These are phyloP conservation scores for Backusella westeae DNA, from an alignment of 192 early-diverging fungal species.

Conservation along the genomic window DNA sequence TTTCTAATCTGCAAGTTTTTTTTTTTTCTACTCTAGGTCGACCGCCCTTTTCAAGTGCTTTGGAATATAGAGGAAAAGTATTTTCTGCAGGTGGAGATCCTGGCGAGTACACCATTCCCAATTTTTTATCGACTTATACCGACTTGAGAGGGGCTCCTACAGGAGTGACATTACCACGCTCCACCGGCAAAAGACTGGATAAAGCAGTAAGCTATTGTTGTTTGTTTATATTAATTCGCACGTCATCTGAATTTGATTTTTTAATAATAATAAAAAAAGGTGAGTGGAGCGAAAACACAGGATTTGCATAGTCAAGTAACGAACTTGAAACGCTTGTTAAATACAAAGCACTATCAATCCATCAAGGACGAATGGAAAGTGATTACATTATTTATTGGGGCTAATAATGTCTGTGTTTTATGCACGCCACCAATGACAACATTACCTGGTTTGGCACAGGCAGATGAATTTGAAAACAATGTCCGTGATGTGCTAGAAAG, in stretches of 20 bases:
- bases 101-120: constrained; percentile 47
- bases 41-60: constrained; percentile 46
- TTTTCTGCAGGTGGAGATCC: constrained; percentile 49
- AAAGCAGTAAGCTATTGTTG: constrained; percentile 39
- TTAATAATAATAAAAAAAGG: constrained; percentile 23
- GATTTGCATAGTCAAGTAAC: constrained; percentile 38
- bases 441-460: constrained; percentile 38
- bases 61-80: constrained; percentile 53
- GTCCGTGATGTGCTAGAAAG: constrained; percentile 35
- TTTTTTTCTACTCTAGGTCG: constrained; percentile 29
- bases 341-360: constrained; percentile 27
- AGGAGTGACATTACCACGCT: constrained; percentile 45
- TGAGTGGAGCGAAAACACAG: constrained; percentile 50
- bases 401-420: constrained; percentile 52
- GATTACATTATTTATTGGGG: constrained; percentile 53
- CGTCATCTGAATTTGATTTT: neutral
- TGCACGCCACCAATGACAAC: constrained; percentile 31
- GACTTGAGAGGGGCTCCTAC: constrained; percentile 36
- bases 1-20: neutral
- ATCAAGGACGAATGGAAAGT: constrained; percentile 50
- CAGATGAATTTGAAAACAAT: constrained; percentile 42
- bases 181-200: constrained; percentile 48
- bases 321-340: constrained; percentile 31
- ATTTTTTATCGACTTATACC: constrained; percentile 41
- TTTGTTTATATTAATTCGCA: neutral